These are phyloP conservation scores for Austroboletus niveus DNA, from an alignment of 1,284 basidiomycete species.

Conservation along the genomic window DNA sequence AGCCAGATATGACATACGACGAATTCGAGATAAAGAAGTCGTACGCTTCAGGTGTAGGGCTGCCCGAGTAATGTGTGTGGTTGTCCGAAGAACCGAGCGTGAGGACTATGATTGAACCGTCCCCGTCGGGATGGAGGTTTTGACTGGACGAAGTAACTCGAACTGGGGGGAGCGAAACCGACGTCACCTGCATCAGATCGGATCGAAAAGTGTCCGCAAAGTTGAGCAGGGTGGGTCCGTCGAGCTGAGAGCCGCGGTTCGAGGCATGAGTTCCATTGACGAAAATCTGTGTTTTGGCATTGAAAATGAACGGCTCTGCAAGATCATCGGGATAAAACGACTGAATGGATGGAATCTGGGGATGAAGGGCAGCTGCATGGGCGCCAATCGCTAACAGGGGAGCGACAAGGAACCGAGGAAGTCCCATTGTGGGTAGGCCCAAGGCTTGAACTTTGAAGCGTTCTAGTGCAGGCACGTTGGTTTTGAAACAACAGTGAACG, in stretches of 20 bases:
- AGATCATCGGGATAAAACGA: slow-evolving; percentile 14
- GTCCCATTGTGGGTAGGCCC: background rate
- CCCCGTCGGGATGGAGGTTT: background rate
- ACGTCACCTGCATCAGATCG: slow-evolving; percentile 21
- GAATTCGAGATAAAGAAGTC: slow-evolving; percentile 29
- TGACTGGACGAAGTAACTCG: slow-evolving; percentile 4
- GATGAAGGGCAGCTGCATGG: slow-evolving; percentile 5
- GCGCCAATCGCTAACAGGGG: background rate
- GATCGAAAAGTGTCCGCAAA: slow-evolving; percentile 27
- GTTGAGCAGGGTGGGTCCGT: slow-evolving; percentile 19
- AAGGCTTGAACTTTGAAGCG: no score
- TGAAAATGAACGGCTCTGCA: slow-evolving; percentile 14
- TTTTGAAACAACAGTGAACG: no score
- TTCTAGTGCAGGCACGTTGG: no score
- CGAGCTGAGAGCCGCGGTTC: background rate
- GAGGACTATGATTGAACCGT: slow-evolving; percentile 21
- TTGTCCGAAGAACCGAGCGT: slow-evolving; percentile 18
- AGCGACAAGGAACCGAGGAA: background rate
- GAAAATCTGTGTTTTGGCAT: slow-evolving; percentile 20
- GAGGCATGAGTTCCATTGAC: slow-evolving; percentile 17
- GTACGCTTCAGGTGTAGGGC: slow-evolving; percentile 34
- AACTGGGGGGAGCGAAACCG: slow-evolving; percentile 15
- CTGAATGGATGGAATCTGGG: slow-evolving; percentile 31
- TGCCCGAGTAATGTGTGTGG: slow-evolving; percentile 32
- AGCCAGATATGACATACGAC: slow-evolving; percentile 31